A percentile compares a stretch with the other conserved stretches of the same genome.
phyloP scores from a whole-genome alignment of 257 asterid genomes.

The Jaltomata sinuosa region DNA sequence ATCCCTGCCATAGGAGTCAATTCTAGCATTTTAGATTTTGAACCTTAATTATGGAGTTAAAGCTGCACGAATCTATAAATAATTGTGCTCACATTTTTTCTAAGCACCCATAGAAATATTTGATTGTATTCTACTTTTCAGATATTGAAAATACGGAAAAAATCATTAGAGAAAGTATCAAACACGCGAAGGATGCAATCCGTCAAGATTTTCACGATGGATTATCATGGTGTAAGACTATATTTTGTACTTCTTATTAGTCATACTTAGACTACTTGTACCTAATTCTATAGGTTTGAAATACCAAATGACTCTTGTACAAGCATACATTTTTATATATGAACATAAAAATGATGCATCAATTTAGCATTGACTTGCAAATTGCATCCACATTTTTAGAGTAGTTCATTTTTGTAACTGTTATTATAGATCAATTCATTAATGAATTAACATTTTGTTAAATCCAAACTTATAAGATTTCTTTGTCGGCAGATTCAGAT shows the following conservation, averaged over 20 bases:
- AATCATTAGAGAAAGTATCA: constrained; percentile 70
- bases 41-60: not conserved
- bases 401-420: too few species aligned
- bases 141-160: constrained; percentile 61
- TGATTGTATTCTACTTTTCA: constrained; percentile 28
- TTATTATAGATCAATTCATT: not conserved
- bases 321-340: too few species aligned
- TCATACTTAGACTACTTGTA: not conserved
- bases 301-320: not conserved
- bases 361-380: not conserved
- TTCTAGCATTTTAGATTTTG: not conserved
- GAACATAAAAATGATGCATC: not conserved
- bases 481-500: too few species aligned
- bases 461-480: not conserved
- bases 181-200: constrained; percentile 76
- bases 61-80: too few species aligned
- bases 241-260: not conserved
- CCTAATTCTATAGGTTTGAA: not conserved
- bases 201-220: constrained; percentile 85
- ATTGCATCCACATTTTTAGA: not conserved
- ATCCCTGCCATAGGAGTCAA: too few species aligned
- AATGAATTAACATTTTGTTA: not conserved
- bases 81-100: not conserved
- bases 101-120: not conserved
- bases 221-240: constrained; percentile 74